Percentiles rank a stretch among this genome's conserved stretches.
Conservation (phyloP, 306 rosid genomes). For the Hippophae rhamnoides region DNA sequence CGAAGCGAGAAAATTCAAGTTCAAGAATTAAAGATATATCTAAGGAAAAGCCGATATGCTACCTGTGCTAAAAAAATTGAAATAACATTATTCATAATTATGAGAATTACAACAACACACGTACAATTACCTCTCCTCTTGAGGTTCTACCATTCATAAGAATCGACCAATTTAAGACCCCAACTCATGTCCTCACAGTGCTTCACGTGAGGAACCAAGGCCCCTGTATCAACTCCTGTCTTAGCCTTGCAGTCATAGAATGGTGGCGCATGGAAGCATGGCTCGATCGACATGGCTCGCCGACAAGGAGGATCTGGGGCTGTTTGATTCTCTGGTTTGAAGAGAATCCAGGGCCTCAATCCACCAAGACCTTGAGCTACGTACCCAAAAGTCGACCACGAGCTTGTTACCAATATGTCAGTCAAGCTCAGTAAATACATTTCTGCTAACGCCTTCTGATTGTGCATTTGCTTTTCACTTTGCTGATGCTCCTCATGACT, state of each 20-base stretch:
- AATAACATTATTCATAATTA: background rate
- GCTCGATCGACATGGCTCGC: conserved; percentile 71
- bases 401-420: conserved; percentile 51
- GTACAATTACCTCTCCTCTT: background rate
- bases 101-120: conserved; percentile 4
- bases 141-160: background rate
- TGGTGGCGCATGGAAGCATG: conserved; percentile 75
- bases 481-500: conserved; percentile 72
- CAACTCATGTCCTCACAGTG: conserved; percentile 83
- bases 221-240: conserved; percentile 54
- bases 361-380: conserved; percentile 76
- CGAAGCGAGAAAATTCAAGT: no score
- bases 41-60: conserved; percentile 4
- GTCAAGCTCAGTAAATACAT: conserved; percentile 61
- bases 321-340: conserved; percentile 55
- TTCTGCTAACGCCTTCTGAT: conserved; percentile 61
- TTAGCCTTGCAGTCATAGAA: conserved; percentile 70
- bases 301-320: conserved; percentile 50
- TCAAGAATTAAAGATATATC: background rate
- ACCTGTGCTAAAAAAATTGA: conserved; percentile 25
- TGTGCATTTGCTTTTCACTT: conserved; percentile 54
- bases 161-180: conserved; percentile 68
- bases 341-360: conserved; percentile 61
- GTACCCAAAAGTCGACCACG: conserved; percentile 80
- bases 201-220: conserved; percentile 53